Conservation (phyloP, 2,329 filamentous ascomycete genomes). For the Penicillium paneum region DNA sequence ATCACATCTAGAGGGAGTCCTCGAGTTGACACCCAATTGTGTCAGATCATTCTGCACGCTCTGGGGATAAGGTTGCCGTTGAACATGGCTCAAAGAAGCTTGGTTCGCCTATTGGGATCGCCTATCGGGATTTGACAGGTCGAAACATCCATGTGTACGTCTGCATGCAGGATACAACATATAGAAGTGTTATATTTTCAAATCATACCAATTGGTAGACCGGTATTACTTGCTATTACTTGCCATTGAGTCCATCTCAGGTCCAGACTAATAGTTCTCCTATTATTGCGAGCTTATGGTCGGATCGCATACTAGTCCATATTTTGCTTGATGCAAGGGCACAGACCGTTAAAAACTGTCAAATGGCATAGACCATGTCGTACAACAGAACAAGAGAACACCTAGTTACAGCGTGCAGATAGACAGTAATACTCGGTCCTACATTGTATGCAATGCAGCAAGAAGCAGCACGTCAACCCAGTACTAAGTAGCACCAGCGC, state of each 20-base stretch:
- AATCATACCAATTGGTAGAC: background rate
- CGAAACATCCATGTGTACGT: background rate
- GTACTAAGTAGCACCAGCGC: background rate
- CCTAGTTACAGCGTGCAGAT: background rate
- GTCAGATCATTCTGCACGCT: background rate
- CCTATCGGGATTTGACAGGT: background rate
- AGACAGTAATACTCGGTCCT: background rate
- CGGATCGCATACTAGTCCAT: background rate
- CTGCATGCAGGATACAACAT: too few relatives aligned
- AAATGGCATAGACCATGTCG: background rate
- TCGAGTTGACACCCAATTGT: background rate
- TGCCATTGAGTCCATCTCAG: background rate
- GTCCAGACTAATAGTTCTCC: background rate
- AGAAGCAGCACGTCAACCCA: background rate
- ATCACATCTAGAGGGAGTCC: background rate
- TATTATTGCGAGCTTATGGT: background rate
- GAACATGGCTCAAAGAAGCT: conserved; percentile 1
- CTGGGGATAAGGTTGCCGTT: background rate
- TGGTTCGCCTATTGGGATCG: conserved; percentile 1
- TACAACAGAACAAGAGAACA: background rate
- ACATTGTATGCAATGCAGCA: background rate
- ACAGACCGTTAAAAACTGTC: conserved; percentile 2
- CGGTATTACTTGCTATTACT: background rate
- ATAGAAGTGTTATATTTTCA: too few relatives aligned
- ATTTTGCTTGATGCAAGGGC: background rate